Base-by-base conservation (phyloP, 805 yeast species). In the Vanderwaltozyma yarrowii region DNA sequence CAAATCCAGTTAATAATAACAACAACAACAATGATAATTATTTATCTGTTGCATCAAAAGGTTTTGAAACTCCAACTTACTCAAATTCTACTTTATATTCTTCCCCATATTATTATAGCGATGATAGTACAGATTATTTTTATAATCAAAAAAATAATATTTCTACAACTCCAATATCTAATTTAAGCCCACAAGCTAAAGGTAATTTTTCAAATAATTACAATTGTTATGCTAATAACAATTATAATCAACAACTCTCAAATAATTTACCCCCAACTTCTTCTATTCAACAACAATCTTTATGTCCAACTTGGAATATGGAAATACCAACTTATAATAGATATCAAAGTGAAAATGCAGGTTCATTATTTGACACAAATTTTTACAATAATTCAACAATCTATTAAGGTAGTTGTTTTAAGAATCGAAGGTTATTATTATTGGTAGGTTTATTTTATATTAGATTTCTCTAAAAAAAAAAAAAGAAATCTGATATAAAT, bases 31-130 rank as follows among this genome's bases (percentile, higher is more conserved):
- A 31, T 31, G 15, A 24, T 23, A 26, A 16, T 18, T 6, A 33
- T 26, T 17, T 18, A 16, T 11, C 30, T 5, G n/a, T 14, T n/a
- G 7, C 4, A 14, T 9, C 16, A 13, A 25, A 12, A 6, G 30
- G 24, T 17, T 34, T 19, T 28, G 37, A 27, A 31, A 34, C 32
- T n/a, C 35, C 35, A 26, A 13, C 15, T 20, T 18, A 15, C 31
- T 8, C 26, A 27, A 17, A 16, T n/a, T 38, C 49, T 12, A 26
- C 30, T 32, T 38, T 42, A 19, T 41, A 38, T 38, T 43, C 52
- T 24, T 41, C 44, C 15, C 43, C 41, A 7, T 32, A 20, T 15
- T 32, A 26, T 32, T 32, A 27, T 16, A 32, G 17, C 17, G 29
- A 33, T 15, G 39, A 37, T 13, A 29, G 26, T 12, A 13, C 18